phyloP scores from a whole-genome alignment of 108 stramenopile genomes.

The Cylindrotheca fusiformis region DNA sequence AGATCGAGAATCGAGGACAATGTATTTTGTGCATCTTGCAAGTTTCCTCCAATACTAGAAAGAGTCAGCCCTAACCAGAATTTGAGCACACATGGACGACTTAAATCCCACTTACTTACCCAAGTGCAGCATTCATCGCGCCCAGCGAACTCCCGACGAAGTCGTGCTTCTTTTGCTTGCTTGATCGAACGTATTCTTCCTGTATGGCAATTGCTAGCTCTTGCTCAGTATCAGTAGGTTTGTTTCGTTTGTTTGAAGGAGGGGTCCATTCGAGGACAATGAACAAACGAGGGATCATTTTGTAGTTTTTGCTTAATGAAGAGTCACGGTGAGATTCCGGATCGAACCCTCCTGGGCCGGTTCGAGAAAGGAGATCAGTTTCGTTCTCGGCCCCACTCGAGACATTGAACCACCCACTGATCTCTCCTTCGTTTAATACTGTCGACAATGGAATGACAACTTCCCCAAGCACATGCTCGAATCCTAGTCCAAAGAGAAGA shows the following conservation, averaged over 20 bases:
- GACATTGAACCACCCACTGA: conserved; percentile 77
- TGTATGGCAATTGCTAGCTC: conserved; percentile 47
- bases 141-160: conserved; percentile 70
- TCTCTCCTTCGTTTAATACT: conserved; percentile 44
- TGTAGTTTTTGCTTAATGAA: neutral
- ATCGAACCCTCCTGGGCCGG: conserved; percentile 11
- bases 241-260: neutral
- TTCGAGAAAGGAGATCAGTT: neutral
- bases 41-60: conserved; percentile 55
- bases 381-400: conserved; percentile 41
- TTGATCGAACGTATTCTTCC: conserved; percentile 62
- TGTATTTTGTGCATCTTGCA: conserved; percentile 65
- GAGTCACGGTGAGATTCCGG: neutral
- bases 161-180: conserved; percentile 49
- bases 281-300: conserved; percentile 21
- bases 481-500: conserved; percentile 52
- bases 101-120: conserved; percentile 6
- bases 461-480: conserved; percentile 72
- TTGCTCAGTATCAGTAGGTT: conserved; percentile 14
- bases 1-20: conserved; percentile 62
- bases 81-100: no score
- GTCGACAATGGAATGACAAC: conserved; percentile 70
- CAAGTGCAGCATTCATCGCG: conserved; percentile 65
- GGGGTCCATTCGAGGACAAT: conserved; percentile 24
- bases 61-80: neutral